These are phyloP conservation scores for Sicyos edulis DNA, from an alignment of 306 rosid species.

Conservation along the genomic window DNA sequence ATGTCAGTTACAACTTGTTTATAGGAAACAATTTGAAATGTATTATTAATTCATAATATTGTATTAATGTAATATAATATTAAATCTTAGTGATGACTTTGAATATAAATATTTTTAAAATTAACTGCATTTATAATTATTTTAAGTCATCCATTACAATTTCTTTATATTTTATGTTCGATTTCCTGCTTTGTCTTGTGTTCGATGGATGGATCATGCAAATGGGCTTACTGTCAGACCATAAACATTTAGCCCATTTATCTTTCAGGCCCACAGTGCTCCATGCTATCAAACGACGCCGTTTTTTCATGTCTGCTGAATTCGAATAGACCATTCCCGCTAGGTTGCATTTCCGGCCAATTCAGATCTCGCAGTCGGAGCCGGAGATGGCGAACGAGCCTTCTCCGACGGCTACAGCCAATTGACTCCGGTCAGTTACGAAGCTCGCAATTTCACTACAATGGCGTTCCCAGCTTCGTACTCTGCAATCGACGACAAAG, in stretches of 20 bases:
- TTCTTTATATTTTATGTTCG: too few relatives aligned
- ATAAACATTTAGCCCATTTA: background rate
- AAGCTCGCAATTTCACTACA: background rate
- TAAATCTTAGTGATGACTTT: too few relatives aligned
- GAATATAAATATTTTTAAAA: too few relatives aligned
- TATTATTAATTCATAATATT: too few relatives aligned
- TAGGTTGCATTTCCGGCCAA: background rate
- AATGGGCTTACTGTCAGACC: background rate
- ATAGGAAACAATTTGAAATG: too few relatives aligned
- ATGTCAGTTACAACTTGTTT: too few relatives aligned
- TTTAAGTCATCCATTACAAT: too few relatives aligned
- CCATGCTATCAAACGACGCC: background rate
- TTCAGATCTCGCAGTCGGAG: background rate
- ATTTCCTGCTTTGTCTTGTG: too few relatives aligned
- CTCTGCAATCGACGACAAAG: constrained; percentile 61
- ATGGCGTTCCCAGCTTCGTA: constrained; percentile 45
- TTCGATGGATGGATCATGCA: too few relatives aligned
- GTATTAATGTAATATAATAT: too few relatives aligned
- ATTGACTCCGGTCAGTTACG: background rate
- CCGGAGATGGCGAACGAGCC: constrained; percentile 10
- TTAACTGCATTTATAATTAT: too few relatives aligned
- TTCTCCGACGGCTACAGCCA: background rate
- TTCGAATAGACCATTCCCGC: constrained; percentile 11
- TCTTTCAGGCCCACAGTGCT: background rate
- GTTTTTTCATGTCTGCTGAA: background rate